Evolutionary conservation across 2,329 filamentous ascomycete genomes (phyloP).

Genomic region (Diaporthe velutina): DNA sequence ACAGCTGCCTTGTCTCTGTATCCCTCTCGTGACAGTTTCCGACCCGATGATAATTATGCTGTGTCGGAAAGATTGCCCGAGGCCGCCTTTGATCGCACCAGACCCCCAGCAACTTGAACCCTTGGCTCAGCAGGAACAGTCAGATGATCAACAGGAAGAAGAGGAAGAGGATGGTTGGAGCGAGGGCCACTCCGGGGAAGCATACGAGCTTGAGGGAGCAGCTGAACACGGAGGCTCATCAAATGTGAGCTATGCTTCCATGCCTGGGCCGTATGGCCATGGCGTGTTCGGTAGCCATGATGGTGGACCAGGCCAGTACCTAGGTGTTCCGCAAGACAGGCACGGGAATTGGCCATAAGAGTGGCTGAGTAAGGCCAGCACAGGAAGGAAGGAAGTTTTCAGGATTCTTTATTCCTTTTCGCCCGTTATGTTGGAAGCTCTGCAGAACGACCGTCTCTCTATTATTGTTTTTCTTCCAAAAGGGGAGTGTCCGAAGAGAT

Average conservation of each 20-base stretch:
- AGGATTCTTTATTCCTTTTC: neutral
- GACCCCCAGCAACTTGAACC: too few species aligned
- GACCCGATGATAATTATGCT: conserved; percentile 1
- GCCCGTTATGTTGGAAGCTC: neutral
- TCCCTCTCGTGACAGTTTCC: neutral
- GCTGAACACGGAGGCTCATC: neutral
- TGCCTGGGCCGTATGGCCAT: neutral
- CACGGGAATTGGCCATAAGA: neutral
- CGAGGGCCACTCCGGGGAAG: neutral
- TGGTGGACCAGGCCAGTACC: neutral
- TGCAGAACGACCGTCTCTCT: neutral
- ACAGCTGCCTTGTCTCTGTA: too few species aligned
- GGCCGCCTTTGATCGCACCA: neutral
- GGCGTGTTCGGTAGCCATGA: neutral
- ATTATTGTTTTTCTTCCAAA: neutral
- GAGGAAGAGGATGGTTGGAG: neutral
- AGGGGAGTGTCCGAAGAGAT: neutral
- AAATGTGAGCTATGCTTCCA: neutral
- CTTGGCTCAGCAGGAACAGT: neutral
- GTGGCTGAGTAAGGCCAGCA: neutral
- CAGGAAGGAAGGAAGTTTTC: neutral
- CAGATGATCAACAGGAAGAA: neutral
- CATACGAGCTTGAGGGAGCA: neutral
- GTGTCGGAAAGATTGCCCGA: neutral
- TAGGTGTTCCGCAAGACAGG: too few species aligned